Evolutionary conservation across 2,329 filamentous ascomycete genomes (phyloP), one percentile per base, ranked within the genome.

Genomic region (Blastomyces percursus): DNA sequence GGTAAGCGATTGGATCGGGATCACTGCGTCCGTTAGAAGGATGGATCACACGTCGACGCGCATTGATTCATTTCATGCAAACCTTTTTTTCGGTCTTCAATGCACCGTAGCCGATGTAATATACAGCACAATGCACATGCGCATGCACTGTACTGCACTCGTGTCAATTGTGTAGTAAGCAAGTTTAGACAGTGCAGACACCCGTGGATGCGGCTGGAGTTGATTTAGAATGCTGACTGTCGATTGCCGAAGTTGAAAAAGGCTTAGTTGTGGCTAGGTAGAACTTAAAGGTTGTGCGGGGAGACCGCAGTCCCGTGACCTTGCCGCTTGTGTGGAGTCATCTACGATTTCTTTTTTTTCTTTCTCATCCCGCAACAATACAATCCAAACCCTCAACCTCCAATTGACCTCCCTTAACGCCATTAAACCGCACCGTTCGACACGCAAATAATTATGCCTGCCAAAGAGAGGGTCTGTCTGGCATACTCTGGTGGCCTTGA

Each of bases 401-500:
- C 48, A 51, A 46, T 51, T 51, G 48, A 35, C 12, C 30, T 30
- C 51, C 27, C 8, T 8, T 16, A 55, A 51, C 30, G 30, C 51
- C 16, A 30, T 11, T 16, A 35, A 5, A 32, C 51, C 51, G 16
- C 19, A n/a, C 51, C 27, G 19, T 16, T 30, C 35, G 16, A 35
- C 27, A 19, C 51, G 30, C 30, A 38, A 40, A 38, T 24, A 51
- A 63, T 38, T 48, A 66, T 66, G 64, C 56, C 58, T 50, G 62
- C 44, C 35, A 66, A 66, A 60, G 64, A 67, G 54, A 67, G 66
- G 63, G 73, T 75, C 68, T 73, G 72, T 66, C 69, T 74, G 60
- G 74, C 73, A 65, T 76, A 75, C 68, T 72, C 70, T 58, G 76
- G 83, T 72, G 83, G 83, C 70, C 79, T 85, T 66, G 83, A 85